Conservation (phyloP, 352 stramenopile genomes). For the Globisporangium paddicum region DNA sequence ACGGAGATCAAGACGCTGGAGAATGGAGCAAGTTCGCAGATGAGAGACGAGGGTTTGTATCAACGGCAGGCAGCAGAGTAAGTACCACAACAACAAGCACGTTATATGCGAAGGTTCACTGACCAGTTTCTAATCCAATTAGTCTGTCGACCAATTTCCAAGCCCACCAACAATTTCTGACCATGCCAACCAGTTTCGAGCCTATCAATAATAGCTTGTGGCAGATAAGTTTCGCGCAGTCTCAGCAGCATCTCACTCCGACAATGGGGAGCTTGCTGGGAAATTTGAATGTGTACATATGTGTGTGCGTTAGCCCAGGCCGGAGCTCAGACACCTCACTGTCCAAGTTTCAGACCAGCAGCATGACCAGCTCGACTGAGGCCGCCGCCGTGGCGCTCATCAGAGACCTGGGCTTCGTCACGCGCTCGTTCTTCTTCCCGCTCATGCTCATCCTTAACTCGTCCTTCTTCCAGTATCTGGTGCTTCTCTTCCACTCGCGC, state of each 20-base stretch:
- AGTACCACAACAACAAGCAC: conserved; percentile 2
- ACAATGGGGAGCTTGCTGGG: no score
- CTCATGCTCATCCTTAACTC: conserved; percentile 28
- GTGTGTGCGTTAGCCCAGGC: no score
- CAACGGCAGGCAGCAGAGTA: neutral
- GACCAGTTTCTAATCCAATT: no score
- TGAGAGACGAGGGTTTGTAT: conserved; percentile 2
- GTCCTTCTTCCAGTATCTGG: conserved; percentile 31
- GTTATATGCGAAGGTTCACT: no score
- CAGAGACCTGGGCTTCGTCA: conserved; percentile 4
- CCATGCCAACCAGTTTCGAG: no score
- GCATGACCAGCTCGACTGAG: neutral
- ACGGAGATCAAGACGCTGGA: neutral
- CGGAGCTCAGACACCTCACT: no score
- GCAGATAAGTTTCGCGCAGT: no score
- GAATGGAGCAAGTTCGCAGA: neutral
- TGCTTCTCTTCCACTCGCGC: conserved; percentile 23
- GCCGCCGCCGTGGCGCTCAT: neutral
- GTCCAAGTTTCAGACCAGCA: neutral
- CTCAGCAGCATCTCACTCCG: no score
- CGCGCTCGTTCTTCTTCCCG: conserved; percentile 19
- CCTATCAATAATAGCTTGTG: no score
- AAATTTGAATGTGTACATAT: no score
- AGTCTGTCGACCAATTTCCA: no score
- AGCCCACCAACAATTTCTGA: no score